A percentile compares a stretch with the other conserved stretches of the same genome.
Conservation (phyloP, 2,329 filamentous ascomycete species). For the Arthrobotrys iridis region DNA sequence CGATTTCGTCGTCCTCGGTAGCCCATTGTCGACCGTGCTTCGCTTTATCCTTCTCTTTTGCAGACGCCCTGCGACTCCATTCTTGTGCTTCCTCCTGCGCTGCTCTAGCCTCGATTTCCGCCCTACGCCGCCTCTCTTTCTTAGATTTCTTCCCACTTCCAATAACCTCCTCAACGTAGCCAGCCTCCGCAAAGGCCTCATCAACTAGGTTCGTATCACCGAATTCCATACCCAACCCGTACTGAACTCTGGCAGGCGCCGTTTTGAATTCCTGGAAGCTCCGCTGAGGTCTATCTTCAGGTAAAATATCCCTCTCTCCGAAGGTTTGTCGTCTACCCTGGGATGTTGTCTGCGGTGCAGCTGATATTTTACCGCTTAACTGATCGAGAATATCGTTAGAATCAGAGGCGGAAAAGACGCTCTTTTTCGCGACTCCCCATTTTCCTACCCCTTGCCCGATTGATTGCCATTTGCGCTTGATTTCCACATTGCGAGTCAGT, state of each 20-base stretch:
- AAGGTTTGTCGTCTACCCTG: background rate
- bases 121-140: constrained; percentile 52
- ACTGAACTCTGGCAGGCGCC: background rate
- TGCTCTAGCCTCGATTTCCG: constrained; percentile 40
- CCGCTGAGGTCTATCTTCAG: background rate
- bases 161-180: constrained; percentile 55
- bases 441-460: background rate
- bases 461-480: constrained; percentile 10
- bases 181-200: constrained; percentile 55
- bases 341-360: background rate
- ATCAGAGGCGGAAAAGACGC: constrained; percentile 37
- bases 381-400: constrained; percentile 42
- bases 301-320: background rate
- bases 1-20: constrained; percentile 59
- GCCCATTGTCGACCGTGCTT: constrained; percentile 44
- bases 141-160: constrained; percentile 34
- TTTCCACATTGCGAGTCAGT: background rate
- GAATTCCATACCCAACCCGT: constrained; percentile 42
- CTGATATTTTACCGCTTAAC: constrained; percentile 11
- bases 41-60: constrained; percentile 40
- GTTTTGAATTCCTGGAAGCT: constrained; percentile 15
- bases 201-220: constrained; percentile 56
- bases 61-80: constrained; percentile 34
- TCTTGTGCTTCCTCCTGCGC: constrained; percentile 15
- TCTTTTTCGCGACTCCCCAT: constrained; percentile 48